Percentiles rank a stretch among this genome's conserved stretches.
phyloP scores from a whole-genome alignment of 192 early-diverging fungal genomes.

The Geranomyces variabilis region DNA sequence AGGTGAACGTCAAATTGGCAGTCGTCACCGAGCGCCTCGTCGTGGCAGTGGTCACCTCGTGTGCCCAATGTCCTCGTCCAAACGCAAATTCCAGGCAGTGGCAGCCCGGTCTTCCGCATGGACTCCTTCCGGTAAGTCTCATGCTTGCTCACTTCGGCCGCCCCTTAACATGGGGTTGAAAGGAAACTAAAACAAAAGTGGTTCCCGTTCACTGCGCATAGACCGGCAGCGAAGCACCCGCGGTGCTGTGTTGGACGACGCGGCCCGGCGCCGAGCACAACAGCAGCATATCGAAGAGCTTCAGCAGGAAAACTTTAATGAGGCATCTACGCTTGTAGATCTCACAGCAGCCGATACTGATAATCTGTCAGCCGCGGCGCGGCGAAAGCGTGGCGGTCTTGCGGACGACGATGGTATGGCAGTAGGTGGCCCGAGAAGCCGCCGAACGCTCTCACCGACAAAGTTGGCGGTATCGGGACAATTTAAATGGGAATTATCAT shows the following conservation, averaged over 20 bases:
- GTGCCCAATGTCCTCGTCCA: background rate
- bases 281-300: conserved; percentile 34
- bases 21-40: too few species aligned
- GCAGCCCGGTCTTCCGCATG: background rate
- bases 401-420: background rate
- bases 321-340: background rate
- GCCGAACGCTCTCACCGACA: too few species aligned
- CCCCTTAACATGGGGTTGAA: background rate
- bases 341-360: background rate
- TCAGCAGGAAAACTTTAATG: conserved; percentile 29
- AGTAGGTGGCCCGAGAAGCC: background rate
- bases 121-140: background rate
- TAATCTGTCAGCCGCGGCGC: background rate
- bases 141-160: background rate
- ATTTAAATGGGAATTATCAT: too few species aligned
- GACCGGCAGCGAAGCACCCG: background rate
- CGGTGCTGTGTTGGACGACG: conserved; percentile 25
- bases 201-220: background rate
- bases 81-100: background rate
- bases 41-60: too few species aligned
- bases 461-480: background rate
- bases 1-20: too few species aligned
- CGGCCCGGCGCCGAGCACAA: conserved; percentile 10
- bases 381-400: background rate
- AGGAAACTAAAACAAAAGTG: too few species aligned